Base-by-base conservation (phyloP, 2,329 filamentous ascomycete genomes). In the Penicillium aurantiogriseum region DNA sequence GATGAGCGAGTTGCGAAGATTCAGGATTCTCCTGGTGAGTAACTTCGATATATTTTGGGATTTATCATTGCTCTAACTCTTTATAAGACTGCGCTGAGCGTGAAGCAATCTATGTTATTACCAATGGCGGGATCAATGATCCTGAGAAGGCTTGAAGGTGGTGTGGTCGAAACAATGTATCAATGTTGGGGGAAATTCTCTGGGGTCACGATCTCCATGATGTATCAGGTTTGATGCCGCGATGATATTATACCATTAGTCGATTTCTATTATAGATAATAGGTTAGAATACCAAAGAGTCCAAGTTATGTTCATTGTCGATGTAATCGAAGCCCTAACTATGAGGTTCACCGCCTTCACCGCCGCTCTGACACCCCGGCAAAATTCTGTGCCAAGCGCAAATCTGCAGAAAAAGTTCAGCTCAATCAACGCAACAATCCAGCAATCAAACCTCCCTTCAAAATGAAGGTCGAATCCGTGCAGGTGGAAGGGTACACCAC, bases 1-100 rank as follows among this genome's bases (percentile, higher is more conserved):
- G 87, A 89, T 59, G 87, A 89, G 70, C 80, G 87, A 57, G 87
- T 89, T 47, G 87, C 87, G 3, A 89, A 89, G 74, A 83, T 88
- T 42, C 81, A 86, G 62, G 85, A 88, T 67, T 88, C 84, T 35
- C 85, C 85, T 57, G 85, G 85, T 88, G 46, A 45, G 54, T 40
- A 31, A 31, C 8, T 15, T 19, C 1, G 3, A 70, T 27, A 5
- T 29, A 2, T 27, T 2, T 2, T 5, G 2, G 25, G 2, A 0
- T 19, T 4, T 15, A 5, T 5, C 1, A 5, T 0, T 40, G 4
- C 2, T 39, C 31, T 43, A 11, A 40, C 9, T 17, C 62, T 40
- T 63, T 66, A 13, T 59, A 60, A 85, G 86, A 88, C 66, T 88
- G 86, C 66, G 85, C 87, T 5, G 86, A 89, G 70, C 81, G 81